Conservation (phyloP, 345 rosid genomes). For the Triadica sebifera region DNA sequence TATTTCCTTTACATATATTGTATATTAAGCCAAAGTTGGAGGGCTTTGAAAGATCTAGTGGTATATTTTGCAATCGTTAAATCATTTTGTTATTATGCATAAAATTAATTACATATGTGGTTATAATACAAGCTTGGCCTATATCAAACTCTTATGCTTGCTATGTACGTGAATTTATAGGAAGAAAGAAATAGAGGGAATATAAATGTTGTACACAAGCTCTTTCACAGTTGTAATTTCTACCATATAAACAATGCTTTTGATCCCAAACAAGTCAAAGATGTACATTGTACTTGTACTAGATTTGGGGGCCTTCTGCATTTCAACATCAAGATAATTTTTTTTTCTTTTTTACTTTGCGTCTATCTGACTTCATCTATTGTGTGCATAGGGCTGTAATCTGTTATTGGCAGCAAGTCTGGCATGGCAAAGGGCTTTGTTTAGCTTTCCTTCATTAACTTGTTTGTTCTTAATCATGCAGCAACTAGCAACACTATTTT, state of each 20-base stretch:
- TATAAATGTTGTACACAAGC: too few species aligned
- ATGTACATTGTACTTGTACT: too few species aligned
- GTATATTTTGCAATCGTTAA: background rate
- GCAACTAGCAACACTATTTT: background rate
- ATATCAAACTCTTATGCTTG: background rate
- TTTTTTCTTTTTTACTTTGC: background rate
- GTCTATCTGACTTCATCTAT: conserved; percentile 17
- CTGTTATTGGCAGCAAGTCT: too few species aligned
- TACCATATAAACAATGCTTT: too few species aligned
- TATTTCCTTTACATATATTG: background rate
- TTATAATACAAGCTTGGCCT: too few species aligned
- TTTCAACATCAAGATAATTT: too few species aligned
- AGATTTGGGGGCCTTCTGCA: too few species aligned
- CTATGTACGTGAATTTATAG: background rate
- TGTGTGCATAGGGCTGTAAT: conserved; percentile 35
- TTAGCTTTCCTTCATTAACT: background rate
- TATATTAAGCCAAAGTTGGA: background rate
- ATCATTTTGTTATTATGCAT: background rate
- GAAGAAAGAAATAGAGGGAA: background rate
- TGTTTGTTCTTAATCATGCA: background rate
- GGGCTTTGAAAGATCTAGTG: background rate
- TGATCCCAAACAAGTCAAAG: too few species aligned
- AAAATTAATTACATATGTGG: too few species aligned
- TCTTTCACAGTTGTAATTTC: background rate
- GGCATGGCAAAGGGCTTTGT: conserved; percentile 4